Evolutionary conservation across 805 yeast species (phyloP), one percentile per base, ranked within the genome.

Genomic region (Starmerella khaoyaiensis): DNA sequence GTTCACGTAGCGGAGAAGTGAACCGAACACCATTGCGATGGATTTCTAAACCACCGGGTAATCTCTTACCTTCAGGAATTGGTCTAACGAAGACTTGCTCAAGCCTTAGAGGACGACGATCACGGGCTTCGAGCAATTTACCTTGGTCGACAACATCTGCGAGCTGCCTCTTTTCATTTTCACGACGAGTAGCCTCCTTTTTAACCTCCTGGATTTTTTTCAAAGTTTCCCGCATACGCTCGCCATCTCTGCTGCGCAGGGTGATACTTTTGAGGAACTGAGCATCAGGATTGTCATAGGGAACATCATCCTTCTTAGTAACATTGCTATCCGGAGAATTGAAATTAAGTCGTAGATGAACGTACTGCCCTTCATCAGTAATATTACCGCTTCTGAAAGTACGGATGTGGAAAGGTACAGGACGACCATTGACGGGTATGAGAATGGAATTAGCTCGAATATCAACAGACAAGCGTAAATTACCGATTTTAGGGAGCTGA

Each of bases 1-100:
- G 93, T 52, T 87, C 97, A 14, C 76, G 67, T 46, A 82, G 68
- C 11, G 90, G 77, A 1, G 93, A 78, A 56, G 82, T 93, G 59
- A 86, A 90, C 51, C 97, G 71, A 46, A 90, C 71, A 72, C 98
- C 98, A 59, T 87, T 90, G 57, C 83, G 93, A 60, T 87, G 98
- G 44, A 87, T 82, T 45, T 82, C 81, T 39, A 87, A 71, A 15
- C 76, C 72, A 23, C 97, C 96, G 11, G 96, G 87, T 21, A 79
- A 75, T 59, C 94, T 81, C 57, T 87, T 87, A n/a, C 95, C 79
- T 57, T 87, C 98, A 1, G 96, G 96, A 33, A 86, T 82, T 27
- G 98, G 98, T 57, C 97, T 76, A 34, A 86, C 79, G 56, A 77
- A 83, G 1, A 90, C 86, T 43, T 78, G 76, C 46, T 87, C 97